phyloP scores from a whole-genome alignment of 768 basidiomycete species.

The Mycena crocata region DNA sequence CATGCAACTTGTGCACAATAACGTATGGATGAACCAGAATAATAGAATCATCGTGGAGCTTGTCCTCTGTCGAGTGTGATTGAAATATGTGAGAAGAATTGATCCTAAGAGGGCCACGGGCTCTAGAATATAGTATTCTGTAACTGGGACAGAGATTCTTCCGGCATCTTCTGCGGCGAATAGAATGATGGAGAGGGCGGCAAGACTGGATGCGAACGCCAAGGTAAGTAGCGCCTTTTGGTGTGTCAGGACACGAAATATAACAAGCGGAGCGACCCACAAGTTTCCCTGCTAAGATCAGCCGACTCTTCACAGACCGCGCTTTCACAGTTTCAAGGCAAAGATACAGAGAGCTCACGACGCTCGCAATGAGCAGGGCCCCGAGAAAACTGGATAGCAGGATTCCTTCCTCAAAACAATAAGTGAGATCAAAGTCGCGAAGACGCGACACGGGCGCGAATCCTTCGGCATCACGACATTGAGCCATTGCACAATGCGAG shows the following conservation, averaged over 20 bases:
- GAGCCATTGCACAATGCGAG: slow-evolving; percentile 12
- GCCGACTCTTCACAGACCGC: slow-evolving; percentile 59
- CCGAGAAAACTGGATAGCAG: slow-evolving; percentile 66
- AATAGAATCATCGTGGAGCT: slow-evolving; percentile 81
- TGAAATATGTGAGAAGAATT: slow-evolving; percentile 66
- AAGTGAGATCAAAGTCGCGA: slow-evolving; percentile 80
- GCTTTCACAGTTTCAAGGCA: slow-evolving; percentile 38
- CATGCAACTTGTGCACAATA: too few species aligned
- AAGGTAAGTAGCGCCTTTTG: slow-evolving; percentile 60
- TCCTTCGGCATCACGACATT: slow-evolving; percentile 70
- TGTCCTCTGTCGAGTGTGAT: slow-evolving; percentile 68
- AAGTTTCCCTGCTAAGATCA: slow-evolving; percentile 70
- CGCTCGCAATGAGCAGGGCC: slow-evolving; percentile 54
- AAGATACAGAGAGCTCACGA: slow-evolving; percentile 50
- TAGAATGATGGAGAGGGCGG: slow-evolving; percentile 53
- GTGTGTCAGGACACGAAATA: slow-evolving; percentile 6
- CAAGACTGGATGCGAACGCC: slow-evolving; percentile 59
- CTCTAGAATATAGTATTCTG: slow-evolving; percentile 68
- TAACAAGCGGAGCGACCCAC: slow-evolving; percentile 55
- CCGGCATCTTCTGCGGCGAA: too few species aligned
- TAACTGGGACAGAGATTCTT: slow-evolving; percentile 55
- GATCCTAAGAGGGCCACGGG: slow-evolving; percentile 62
- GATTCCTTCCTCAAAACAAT: slow-evolving; percentile 84
- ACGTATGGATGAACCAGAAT: too few species aligned
- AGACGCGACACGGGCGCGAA: slow-evolving; percentile 69